Evolutionary conservation across 306 rosid genomes (phyloP).

Genomic region (Ormosia emarginata): DNA sequence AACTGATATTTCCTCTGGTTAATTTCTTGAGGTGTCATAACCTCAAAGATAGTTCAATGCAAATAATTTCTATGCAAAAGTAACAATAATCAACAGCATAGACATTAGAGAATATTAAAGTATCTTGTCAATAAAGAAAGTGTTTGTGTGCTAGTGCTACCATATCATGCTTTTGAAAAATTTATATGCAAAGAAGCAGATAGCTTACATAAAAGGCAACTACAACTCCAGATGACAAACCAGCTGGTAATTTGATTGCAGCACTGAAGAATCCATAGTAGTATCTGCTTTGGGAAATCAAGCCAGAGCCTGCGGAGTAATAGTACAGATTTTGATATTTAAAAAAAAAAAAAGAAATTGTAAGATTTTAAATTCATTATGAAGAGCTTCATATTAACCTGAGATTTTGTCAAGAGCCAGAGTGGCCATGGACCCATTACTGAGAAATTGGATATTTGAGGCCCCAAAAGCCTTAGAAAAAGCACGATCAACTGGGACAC

Average conservation of each 20-base stretch:
- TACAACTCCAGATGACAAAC: constrained; percentile 88
- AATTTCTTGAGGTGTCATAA: background rate
- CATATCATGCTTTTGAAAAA: background rate
- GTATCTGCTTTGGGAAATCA: constrained; percentile 53
- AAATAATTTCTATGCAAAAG: background rate
- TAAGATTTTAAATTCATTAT: background rate
- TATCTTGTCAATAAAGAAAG: background rate
- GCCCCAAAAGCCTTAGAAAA: constrained; percentile 64
- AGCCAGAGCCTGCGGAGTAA: constrained; percentile 62
- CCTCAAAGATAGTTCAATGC: background rate
- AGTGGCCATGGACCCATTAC: constrained; percentile 77
- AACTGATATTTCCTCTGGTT: constrained; percentile 44
- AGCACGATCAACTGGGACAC: constrained; percentile 39
- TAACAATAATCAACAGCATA: background rate
- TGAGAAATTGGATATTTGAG: constrained; percentile 51
- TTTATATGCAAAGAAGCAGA: background rate
- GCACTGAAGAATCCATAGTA: constrained; percentile 95
- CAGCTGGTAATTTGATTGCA: constrained; percentile 84
- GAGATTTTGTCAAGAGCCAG: constrained; percentile 74
- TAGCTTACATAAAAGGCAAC: constrained; percentile 89
- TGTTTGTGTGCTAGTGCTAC: background rate
- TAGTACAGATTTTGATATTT: background rate
- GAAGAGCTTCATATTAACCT: constrained; percentile 36
- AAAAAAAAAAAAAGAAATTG: background rate
- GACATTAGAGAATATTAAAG: background rate